Conservation (phyloP, 2,329 filamentous ascomycete species). For the Penicillium sp. region DNA sequence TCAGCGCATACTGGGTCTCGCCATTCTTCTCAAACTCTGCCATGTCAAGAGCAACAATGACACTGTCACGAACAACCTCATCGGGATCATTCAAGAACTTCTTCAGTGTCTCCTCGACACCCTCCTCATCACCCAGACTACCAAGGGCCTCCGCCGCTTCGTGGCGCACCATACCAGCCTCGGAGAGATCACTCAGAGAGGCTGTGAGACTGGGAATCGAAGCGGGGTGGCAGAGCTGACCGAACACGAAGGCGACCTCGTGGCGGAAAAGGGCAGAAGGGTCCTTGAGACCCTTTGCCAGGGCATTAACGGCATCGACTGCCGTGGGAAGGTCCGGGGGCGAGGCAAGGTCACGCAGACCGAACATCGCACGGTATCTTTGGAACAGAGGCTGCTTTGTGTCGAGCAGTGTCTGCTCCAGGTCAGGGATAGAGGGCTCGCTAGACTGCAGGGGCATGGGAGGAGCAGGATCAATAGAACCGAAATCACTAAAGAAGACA, state of each 20-base stretch:
- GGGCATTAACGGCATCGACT: slow-evolving; percentile 78
- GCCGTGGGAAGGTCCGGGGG: slow-evolving; percentile 89
- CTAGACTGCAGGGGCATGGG: slow-evolving; percentile 71
- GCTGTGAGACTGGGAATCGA: slow-evolving; percentile 86
- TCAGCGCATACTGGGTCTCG: slow-evolving; percentile 86
- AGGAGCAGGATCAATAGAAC: slow-evolving; percentile 92
- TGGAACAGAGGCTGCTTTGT: slow-evolving; percentile 78
- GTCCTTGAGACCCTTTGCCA: slow-evolving; percentile 83
- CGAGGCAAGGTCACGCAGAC: slow-evolving; percentile 89
- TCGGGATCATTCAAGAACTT: slow-evolving; percentile 87
- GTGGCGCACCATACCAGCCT: slow-evolving; percentile 95
- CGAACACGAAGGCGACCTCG: slow-evolving; percentile 97
- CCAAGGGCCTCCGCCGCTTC: slow-evolving; percentile 96
- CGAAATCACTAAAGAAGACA: slow-evolving; percentile 71
- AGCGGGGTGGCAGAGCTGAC: slow-evolving; percentile 93
- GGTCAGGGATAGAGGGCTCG: slow-evolving; percentile 67
- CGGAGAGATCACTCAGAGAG: slow-evolving; percentile 73
- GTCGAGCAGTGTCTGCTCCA: slow-evolving; percentile 78
- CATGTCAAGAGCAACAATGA: slow-evolving; percentile 96
- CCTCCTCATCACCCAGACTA: slow-evolving; percentile 88
- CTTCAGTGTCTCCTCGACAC: slow-evolving; percentile 83
- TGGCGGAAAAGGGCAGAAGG: slow-evolving; percentile 92
- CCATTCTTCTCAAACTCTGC: slow-evolving; percentile 92
- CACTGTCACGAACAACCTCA: slow-evolving; percentile 89
- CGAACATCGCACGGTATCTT: slow-evolving; percentile 97